Conservation (phyloP, 495 filamentous ascomycete species). For the Ramalina peruviana region DNA sequence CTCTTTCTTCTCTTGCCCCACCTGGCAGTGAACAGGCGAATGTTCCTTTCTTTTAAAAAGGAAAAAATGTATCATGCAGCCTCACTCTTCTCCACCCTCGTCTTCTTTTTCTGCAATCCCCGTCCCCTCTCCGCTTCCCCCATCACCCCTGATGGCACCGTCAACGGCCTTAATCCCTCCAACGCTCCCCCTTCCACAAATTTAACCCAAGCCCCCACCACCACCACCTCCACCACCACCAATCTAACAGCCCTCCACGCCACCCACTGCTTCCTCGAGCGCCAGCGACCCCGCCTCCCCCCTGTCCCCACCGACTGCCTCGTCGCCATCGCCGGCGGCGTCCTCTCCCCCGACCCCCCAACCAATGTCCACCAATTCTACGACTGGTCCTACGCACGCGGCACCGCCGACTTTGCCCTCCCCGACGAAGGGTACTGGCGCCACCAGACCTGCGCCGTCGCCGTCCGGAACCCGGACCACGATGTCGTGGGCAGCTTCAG, state of each 20-base stretch:
- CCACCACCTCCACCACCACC: not conserved
- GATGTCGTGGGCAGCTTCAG: conserved; percentile 56
- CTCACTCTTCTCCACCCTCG: not conserved
- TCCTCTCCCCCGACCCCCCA: not conserved
- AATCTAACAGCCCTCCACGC: not conserved
- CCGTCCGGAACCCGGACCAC: conserved; percentile 36
- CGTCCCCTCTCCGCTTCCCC: not conserved
- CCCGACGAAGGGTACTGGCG: not conserved
- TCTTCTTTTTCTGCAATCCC: not conserved
- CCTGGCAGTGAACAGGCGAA: not conserved
- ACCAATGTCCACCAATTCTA: not conserved
- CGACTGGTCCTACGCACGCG: conserved; percentile 29
- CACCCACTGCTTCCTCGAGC: not conserved
- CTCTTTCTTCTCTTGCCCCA: not conserved
- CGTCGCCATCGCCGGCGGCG: not conserved
- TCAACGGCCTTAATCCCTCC: not conserved
- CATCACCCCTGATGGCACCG: not conserved
- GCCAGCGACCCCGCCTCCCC: not conserved
- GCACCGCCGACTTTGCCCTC: conserved; percentile 37
- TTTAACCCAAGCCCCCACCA: not conserved
- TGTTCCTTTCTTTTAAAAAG: not conserved
- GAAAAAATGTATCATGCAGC: not conserved
- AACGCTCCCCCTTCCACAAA: not conserved
- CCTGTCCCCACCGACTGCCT: not conserved
- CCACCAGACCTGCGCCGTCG: conserved; percentile 16